phyloP scores from a whole-genome alignment of 352 stramenopile genomes.

The Pythium vanterpoolii region DNA sequence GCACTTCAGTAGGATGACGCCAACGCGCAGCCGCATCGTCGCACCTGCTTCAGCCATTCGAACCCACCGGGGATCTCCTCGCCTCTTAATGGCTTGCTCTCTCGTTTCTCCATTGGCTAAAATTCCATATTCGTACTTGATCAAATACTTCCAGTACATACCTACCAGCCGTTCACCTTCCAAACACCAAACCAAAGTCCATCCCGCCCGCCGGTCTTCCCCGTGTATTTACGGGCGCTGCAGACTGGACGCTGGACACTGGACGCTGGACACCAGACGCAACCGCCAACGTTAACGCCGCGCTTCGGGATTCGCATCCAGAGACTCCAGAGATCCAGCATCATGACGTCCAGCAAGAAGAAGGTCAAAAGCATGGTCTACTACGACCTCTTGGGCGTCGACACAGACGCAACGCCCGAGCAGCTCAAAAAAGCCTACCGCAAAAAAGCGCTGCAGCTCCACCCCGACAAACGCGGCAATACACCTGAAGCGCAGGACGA shows the following conservation, averaged over 20 bases:
- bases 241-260: not conserved
- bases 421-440: constrained; percentile 93
- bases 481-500: constrained; percentile 22
- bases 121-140: not conserved
- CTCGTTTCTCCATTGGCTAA: not conserved
- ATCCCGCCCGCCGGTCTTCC: not conserved
- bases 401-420: constrained; percentile 65
- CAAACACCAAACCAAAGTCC: no score
- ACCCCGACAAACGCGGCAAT: constrained; percentile 21
- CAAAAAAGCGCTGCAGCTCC: constrained; percentile 87
- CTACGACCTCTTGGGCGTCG: constrained; percentile 83
- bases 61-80: not conserved
- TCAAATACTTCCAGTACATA: not conserved
- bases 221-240: not conserved
- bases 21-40: no score
- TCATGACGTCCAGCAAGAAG: constrained; percentile 25
- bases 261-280: no score
- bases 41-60: not conserved
- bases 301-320: not conserved
- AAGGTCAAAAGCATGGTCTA: constrained; percentile 72
- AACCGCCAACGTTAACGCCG: no score
- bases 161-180: not conserved
- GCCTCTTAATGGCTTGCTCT: not conserved
- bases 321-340: not conserved
- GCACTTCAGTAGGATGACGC: no score